Conservation (phyloP, 306 rosid species). For the Canavalia gladiata region DNA sequence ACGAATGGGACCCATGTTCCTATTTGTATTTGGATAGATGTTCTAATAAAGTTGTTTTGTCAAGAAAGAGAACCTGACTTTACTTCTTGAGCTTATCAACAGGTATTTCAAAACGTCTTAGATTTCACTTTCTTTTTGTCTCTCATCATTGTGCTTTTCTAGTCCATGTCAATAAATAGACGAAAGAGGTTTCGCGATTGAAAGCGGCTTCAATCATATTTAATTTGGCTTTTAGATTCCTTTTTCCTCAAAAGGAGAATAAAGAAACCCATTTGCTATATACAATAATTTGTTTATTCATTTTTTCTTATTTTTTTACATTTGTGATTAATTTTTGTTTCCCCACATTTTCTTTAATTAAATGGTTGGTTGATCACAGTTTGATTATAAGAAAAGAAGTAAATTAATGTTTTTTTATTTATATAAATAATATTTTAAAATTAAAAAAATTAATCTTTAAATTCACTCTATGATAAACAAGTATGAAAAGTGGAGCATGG, state of each 20-base stretch:
- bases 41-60: conserved; percentile 25
- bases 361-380: neutral
- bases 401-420: neutral
- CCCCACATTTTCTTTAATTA: neutral
- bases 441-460: neutral
- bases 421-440: neutral
- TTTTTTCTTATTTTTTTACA: neutral
- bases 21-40: conserved; percentile 35
- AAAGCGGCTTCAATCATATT: neutral
- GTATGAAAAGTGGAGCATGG: neutral
- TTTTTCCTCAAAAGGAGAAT: conserved; percentile 17
- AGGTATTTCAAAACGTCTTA: neutral
- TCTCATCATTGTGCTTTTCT: conserved; percentile 39
- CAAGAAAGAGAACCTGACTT: conserved; percentile 43
- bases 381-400: neutral
- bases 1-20: conserved; percentile 34
- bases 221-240: conserved; percentile 20
- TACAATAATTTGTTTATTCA: neutral
- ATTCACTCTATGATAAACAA: neutral
- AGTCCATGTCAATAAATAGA: conserved; percentile 4
- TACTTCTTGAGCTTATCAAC: conserved; percentile 37
- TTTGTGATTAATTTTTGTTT: neutral
- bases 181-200: neutral
- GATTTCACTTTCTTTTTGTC: conserved; percentile 39
- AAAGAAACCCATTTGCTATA: neutral